Evolutionary conservation across 2,329 filamentous ascomycete genomes (phyloP).

Genomic region (Colletotrichum sp.): DNA sequence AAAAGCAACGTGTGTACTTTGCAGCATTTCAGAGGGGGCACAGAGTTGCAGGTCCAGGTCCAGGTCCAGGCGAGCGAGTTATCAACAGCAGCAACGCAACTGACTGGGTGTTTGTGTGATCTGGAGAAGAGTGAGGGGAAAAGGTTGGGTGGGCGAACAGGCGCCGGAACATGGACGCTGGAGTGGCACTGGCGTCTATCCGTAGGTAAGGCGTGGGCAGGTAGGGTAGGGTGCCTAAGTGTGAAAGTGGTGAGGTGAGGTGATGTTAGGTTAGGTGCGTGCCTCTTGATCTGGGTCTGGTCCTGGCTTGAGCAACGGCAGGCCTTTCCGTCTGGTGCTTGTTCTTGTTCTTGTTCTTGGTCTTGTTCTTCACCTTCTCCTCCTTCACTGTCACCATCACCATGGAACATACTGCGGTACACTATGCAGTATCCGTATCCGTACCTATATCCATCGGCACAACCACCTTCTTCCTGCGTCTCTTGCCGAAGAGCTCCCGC

Average conservation of each 20-base stretch:
- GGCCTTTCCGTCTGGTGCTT: not conserved
- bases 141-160: not conserved
- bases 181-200: not conserved
- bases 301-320: not conserved
- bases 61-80: not conserved
- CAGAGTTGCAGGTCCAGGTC: not conserved
- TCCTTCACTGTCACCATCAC: not conserved
- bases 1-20: not conserved
- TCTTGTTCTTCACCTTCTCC: not conserved
- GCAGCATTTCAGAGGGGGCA: not conserved
- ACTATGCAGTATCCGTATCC: too few species aligned
- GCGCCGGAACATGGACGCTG: not conserved
- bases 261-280: not conserved
- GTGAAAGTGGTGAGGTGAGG: not conserved
- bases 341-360: not conserved
- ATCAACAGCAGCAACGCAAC: not conserved
- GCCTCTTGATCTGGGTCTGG: not conserved
- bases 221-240: not conserved
- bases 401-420: too few species aligned
- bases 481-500: not conserved
- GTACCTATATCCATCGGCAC: not conserved
- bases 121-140: not conserved
- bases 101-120: not conserved
- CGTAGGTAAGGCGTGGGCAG: not conserved
- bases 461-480: not conserved